These are phyloP conservation scores for Leccinum broughii DNA, from an alignment of 768 basidiomycete genomes.

Conservation along the genomic window DNA sequence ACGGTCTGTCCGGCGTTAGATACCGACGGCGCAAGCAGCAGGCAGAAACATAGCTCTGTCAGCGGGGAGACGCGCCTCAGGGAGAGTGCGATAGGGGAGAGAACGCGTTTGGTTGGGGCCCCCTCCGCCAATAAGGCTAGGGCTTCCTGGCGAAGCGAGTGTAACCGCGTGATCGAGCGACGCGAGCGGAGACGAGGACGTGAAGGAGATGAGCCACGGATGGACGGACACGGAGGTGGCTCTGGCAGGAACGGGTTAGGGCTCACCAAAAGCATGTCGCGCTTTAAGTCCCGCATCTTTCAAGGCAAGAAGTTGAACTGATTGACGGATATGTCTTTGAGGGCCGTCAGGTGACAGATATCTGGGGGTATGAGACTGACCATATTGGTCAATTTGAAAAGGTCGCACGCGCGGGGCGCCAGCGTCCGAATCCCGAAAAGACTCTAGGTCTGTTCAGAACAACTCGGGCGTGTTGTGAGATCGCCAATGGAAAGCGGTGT, in stretches of 20 bases:
- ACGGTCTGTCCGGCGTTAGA: not conserved
- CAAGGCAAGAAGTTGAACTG: slow-evolving; percentile 58
- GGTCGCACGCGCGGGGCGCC: slow-evolving; percentile 19
- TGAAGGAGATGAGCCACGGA: slow-evolving; percentile 11
- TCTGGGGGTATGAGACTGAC: slow-evolving; percentile 44
- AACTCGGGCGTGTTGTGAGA: slow-evolving; percentile 45
- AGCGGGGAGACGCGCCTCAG: too few relatives aligned
- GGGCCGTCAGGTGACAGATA: slow-evolving; percentile 50
- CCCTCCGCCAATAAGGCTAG: too few relatives aligned
- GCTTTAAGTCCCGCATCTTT: slow-evolving; percentile 42
- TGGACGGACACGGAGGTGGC: slow-evolving; percentile 13
- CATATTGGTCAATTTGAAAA: slow-evolving; percentile 50
- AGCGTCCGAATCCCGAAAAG: slow-evolving; percentile 27
- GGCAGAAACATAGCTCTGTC: too few relatives aligned
- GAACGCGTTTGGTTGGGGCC: too few relatives aligned
- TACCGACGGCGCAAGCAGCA: too few relatives aligned
- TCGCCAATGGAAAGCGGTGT: slow-evolving; percentile 52
- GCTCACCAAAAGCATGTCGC: slow-evolving; percentile 52
- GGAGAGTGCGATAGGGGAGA: too few relatives aligned
- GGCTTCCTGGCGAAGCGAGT: too few relatives aligned
- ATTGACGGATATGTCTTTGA: slow-evolving; percentile 60
- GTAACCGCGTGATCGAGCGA: too few relatives aligned
- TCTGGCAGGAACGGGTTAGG: slow-evolving; percentile 60
- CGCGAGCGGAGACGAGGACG: too few relatives aligned
- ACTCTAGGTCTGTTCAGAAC: slow-evolving; percentile 31